Evolutionary conservation across 495 filamentous ascomycete genomes (phyloP), one percentile per base, ranked within the genome.

Genomic region (Penicillium salamii): DNA sequence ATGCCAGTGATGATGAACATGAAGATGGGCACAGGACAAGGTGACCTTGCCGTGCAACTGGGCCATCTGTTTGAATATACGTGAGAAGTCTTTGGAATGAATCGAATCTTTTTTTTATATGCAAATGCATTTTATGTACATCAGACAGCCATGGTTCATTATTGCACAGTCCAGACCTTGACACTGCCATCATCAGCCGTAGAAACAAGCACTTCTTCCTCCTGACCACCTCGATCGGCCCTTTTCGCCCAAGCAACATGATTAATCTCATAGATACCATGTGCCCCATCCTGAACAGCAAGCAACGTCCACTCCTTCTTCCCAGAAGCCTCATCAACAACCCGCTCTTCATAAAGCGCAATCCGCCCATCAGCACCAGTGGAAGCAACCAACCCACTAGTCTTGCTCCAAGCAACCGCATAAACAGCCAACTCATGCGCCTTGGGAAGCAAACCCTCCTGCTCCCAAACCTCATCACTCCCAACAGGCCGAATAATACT

Each of bases 261-360:
- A 52, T 98, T 98, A 54, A 97, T 75, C 67, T 98, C 93, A 62
- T 90, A 96, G 5, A 93, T 87, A 0, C 86, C 91, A 65, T 98
- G 93, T 5, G 87, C 89, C 8, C 78, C 81, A 26, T 83, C 74
- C 1, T 88, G 50, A 26, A 81, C 78, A 0, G 81, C 83, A 29
- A 90, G 50, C 21, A 91, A 64, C 12, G 72, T 70, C 91, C 93
- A 96, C 42, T 79, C 76, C 5, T 78, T 83, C 17, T 46, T 40
- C 28, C n/a, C n/a, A n/a, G n/a, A n/a, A n/a, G 61, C 12, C 31
- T 34, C 35, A 40, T 70, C 69, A 14, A 67, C 49, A 35, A 76
- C 62, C n/a, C 61, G 59, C 49, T 82, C 93, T 67, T 84, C 76
- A 59, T 98, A 98, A 0, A 98, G 62, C 4, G 87, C 86, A 47